phyloP scores from a whole-genome alignment of 2,329 filamentous ascomycete species.

The Claviceps pazoutovae region DNA sequence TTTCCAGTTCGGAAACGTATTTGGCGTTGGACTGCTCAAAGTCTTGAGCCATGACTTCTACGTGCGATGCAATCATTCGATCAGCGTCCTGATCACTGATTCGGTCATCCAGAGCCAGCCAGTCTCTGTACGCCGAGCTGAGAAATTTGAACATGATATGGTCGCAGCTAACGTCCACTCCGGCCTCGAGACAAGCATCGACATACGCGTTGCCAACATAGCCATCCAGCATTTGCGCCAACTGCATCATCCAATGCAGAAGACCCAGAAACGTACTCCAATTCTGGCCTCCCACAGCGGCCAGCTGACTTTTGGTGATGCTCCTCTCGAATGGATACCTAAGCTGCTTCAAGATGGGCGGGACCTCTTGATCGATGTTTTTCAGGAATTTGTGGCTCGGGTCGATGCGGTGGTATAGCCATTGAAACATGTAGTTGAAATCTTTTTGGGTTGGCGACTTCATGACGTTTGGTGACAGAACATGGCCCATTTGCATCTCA shows the following conservation, averaged over 20 bases:
- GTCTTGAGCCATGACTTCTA: slow-evolving; percentile 73
- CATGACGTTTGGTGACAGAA: slow-evolving; percentile 77
- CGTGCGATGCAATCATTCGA: slow-evolving; percentile 64
- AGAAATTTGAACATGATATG: slow-evolving; percentile 91
- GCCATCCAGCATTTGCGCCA: slow-evolving; percentile 83
- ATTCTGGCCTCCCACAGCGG: slow-evolving; percentile 89
- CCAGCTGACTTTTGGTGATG: slow-evolving; percentile 92
- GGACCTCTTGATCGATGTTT: slow-evolving; percentile 88
- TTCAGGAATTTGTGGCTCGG: slow-evolving; percentile 88
- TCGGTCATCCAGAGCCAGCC: slow-evolving; percentile 85
- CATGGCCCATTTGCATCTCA: slow-evolving; percentile 94
- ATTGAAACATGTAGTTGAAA: slow-evolving; percentile 96
- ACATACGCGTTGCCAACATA: slow-evolving; percentile 71
- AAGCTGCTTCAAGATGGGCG: slow-evolving; percentile 80
- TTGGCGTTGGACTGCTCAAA: slow-evolving; percentile 78
- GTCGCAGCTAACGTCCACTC: slow-evolving; percentile 76
- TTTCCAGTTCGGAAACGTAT: slow-evolving; percentile 70
- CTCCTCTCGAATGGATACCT: slow-evolving; percentile 90
- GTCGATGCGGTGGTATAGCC: slow-evolving; percentile 92
- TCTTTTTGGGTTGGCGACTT: slow-evolving; percentile 96
- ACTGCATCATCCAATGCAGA: slow-evolving; percentile 98
- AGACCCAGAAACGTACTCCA: slow-evolving; percentile 91
- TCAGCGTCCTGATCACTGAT: slow-evolving; percentile 75
- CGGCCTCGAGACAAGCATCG: slow-evolving; percentile 75
- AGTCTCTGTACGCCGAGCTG: slow-evolving; percentile 79